Evolutionary conservation across 2,329 filamentous ascomycete genomes (phyloP).

Genomic region (Trichoderma atroviride): DNA sequence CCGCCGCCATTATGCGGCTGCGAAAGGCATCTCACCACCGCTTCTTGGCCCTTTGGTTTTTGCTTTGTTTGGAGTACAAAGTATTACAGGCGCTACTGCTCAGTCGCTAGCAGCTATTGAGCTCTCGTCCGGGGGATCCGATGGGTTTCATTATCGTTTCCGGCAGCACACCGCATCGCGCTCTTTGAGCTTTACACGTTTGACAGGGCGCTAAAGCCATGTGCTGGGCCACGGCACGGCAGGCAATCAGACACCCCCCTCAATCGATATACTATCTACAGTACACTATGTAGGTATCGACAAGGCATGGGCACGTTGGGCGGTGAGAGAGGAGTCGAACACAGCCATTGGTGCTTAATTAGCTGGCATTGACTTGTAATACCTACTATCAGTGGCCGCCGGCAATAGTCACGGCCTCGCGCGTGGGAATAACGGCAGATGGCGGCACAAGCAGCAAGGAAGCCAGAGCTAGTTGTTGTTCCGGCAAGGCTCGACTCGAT

Average conservation of each 20-base stretch:
- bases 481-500: neutral
- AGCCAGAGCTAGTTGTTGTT: neutral
- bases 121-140: slow-evolving; percentile 13
- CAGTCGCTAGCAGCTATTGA: neutral
- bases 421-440: neutral
- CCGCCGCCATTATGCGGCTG: neutral
- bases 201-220: neutral
- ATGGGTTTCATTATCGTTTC: slow-evolving; percentile 15
- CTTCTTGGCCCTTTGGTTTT: neutral
- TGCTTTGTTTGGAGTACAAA: neutral
- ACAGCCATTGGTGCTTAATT: neutral
- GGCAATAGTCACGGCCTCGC: neutral
- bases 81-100: neutral
- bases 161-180: slow-evolving; percentile 13
- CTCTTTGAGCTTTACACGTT: neutral
- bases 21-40: neutral
- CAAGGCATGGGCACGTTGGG: neutral
- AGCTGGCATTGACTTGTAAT: neutral
- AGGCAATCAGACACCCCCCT: neutral
- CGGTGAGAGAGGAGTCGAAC: neutral
- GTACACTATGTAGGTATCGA: neutral
- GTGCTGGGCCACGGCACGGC: slow-evolving; percentile 14
- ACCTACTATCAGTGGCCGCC: neutral
- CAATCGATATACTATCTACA: neutral
- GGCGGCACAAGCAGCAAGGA: neutral